These are phyloP conservation scores for Crassisporium funariophilum DNA, from an alignment of 768 basidiomycete genomes.

Conservation along the genomic window DNA sequence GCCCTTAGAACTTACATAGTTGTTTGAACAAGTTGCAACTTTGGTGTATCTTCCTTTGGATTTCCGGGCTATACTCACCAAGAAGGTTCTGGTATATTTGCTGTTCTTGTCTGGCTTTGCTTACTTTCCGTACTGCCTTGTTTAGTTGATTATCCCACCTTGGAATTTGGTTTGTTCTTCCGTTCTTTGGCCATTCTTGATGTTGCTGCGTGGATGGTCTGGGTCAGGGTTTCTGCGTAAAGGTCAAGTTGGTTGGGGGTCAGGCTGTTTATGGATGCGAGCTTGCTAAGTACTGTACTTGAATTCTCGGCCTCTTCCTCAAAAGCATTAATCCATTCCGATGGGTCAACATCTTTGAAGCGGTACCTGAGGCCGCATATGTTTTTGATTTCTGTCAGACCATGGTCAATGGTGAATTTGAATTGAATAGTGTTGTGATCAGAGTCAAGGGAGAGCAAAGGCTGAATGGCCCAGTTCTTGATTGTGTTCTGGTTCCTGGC, in stretches of 20 bases:
- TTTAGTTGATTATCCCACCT: slow-evolving; percentile 25
- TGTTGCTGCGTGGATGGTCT: too few species aligned
- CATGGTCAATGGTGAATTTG: slow-evolving; percentile 19
- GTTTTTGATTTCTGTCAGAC: slow-evolving; percentile 17
- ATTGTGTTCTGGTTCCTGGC: slow-evolving; percentile 10
- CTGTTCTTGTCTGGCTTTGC: slow-evolving; percentile 8
- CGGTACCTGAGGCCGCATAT: slow-evolving; percentile 13
- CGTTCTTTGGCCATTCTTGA: too few species aligned
- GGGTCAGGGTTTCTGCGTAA: too few species aligned
- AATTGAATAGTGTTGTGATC: slow-evolving; percentile 24
- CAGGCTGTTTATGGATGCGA: too few species aligned
- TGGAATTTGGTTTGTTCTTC: too few species aligned
- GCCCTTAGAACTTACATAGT: slow-evolving; percentile 21
- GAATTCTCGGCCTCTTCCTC: slow-evolving; percentile 2
- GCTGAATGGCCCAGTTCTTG: slow-evolving; percentile 22
- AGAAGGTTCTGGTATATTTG: too few species aligned
- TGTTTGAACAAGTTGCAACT: slow-evolving; percentile 18
- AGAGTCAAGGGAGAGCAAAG: slow-evolving; percentile 15
- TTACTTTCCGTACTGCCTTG: slow-evolving; percentile 7
- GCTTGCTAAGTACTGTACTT: neutral
- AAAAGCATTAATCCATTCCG: slow-evolving; percentile 18
- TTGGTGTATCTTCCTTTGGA: slow-evolving; percentile 11
- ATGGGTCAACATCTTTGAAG: slow-evolving; percentile 17
- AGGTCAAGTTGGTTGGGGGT: too few species aligned
- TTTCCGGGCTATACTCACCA: too few species aligned